Conservation (phyloP, 2,329 filamentous ascomycete species). For the Coniochaeta prunicola region DNA sequence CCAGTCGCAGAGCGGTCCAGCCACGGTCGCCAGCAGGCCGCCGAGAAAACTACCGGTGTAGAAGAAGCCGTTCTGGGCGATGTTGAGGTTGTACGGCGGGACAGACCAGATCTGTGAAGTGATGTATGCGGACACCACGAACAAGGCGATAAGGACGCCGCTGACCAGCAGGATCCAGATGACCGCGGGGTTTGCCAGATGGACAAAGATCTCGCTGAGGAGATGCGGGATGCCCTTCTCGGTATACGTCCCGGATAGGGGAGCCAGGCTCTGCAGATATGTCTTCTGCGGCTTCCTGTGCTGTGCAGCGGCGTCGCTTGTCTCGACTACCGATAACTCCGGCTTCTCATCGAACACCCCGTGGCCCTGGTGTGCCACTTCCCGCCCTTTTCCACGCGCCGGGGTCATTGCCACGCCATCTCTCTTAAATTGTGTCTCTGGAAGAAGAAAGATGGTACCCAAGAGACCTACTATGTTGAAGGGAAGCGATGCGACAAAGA, state of each 20-base stretch:
- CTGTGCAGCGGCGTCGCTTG: not conserved
- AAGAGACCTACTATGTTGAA: conserved; percentile 18
- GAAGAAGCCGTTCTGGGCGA: conserved; percentile 32
- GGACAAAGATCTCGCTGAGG: conserved; percentile 10
- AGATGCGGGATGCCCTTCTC: conserved; percentile 8
- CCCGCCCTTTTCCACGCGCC: not conserved
- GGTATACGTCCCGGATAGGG: conserved; percentile 6
- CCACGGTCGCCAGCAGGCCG: conserved; percentile 26
- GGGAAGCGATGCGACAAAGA: conserved; percentile 21
- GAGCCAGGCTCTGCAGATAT: conserved; percentile 4
- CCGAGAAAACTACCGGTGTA: conserved; percentile 32
- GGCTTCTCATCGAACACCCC: not conserved
- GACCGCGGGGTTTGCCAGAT: conserved; percentile 13
- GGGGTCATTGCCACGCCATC: no score
- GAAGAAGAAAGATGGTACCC: conserved; percentile 18
- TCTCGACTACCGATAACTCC: conserved; percentile 1
- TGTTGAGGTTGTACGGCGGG: conserved; percentile 24
- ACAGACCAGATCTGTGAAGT: conserved; percentile 12
- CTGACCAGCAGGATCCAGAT: conserved; percentile 14
- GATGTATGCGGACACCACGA: conserved; percentile 13
- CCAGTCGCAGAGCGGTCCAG: conserved; percentile 14
- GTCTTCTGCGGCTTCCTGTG: not conserved
- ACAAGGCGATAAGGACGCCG: conserved; percentile 11
- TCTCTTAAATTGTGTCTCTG: conserved; percentile 18
- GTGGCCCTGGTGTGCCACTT: not conserved